Evolutionary conservation across 768 basidiomycete genomes (phyloP).

Genomic region (Sarcodon aspratus): DNA sequence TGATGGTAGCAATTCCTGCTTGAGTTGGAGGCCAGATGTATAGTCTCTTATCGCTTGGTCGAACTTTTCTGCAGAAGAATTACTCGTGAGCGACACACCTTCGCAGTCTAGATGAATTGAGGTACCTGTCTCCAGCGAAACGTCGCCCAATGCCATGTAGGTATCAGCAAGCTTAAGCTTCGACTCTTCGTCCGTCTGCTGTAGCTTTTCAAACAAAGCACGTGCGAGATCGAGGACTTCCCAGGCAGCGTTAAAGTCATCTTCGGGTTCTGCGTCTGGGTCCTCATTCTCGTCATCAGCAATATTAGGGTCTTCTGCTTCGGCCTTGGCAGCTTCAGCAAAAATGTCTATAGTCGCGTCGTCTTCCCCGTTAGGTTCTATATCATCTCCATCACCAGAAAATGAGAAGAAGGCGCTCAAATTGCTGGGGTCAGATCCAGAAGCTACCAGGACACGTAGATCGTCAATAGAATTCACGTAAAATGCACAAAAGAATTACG

Average conservation of each 20-base stretch:
- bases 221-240: constrained; percentile 93
- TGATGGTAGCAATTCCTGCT: constrained; percentile 60
- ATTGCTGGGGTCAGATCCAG: constrained; percentile 22
- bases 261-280: constrained; percentile 77
- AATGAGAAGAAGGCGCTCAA: constrained; percentile 65
- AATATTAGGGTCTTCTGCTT: constrained; percentile 21
- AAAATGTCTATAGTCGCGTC: constrained; percentile 56
- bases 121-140: constrained; percentile 93
- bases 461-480: neutral
- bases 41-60: constrained; percentile 90
- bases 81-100: neutral
- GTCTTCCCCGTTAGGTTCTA: constrained; percentile 17
- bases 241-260: constrained; percentile 98
- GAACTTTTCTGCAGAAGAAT: constrained; percentile 67
- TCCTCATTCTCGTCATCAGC: constrained; percentile 46
- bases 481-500: constrained; percentile 1
- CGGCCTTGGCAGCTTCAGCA: constrained; percentile 37
- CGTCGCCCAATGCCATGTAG: constrained; percentile 85
- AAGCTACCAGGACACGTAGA: constrained; percentile 9
- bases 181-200: constrained; percentile 44
- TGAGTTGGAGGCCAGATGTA: constrained; percentile 63
- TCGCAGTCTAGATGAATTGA: neutral
- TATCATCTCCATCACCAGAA: constrained; percentile 57
- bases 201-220: constrained; percentile 67
- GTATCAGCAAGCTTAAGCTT: constrained; percentile 85